Evolutionary conservation across 768 basidiomycete species (phyloP).

Genomic region (Mrakia frigida): DNA sequence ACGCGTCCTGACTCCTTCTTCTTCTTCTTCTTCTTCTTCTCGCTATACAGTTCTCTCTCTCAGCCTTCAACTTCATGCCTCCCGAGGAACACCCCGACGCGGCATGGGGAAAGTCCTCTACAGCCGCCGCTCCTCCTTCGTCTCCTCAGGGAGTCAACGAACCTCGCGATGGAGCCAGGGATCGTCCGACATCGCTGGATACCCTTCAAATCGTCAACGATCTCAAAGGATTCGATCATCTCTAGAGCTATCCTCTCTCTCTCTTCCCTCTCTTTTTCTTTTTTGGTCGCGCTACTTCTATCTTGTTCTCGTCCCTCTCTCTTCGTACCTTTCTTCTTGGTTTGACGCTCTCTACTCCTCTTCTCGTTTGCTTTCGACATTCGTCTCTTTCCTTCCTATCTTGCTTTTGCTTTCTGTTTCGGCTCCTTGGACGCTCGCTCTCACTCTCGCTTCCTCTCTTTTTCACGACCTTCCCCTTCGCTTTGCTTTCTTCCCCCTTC

Average conservation of each 20-base stretch:
- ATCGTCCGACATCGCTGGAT: neutral
- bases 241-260: neutral
- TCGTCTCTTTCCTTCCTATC: neutral
- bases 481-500: neutral
- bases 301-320: neutral
- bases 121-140: neutral
- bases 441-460: neutral
- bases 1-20: neutral
- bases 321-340: neutral
- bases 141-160: neutral
- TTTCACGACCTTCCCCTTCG: neutral
- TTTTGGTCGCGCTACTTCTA: neutral
- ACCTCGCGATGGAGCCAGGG: neutral
- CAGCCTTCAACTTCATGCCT: slow-evolving; percentile 27
- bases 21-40: neutral
- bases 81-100: neutral
- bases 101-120: neutral
- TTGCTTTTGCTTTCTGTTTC: no score
- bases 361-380: neutral
- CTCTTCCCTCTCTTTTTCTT: neutral
- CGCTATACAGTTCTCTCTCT: slow-evolving; percentile 18
- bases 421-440: neutral
- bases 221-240: slow-evolving; percentile 16
- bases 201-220: slow-evolving; percentile 17
- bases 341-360: neutral